Evolutionary conservation across 2,329 filamentous ascomycete species (phyloP).

Genomic region (Pezicula radicicola): DNA sequence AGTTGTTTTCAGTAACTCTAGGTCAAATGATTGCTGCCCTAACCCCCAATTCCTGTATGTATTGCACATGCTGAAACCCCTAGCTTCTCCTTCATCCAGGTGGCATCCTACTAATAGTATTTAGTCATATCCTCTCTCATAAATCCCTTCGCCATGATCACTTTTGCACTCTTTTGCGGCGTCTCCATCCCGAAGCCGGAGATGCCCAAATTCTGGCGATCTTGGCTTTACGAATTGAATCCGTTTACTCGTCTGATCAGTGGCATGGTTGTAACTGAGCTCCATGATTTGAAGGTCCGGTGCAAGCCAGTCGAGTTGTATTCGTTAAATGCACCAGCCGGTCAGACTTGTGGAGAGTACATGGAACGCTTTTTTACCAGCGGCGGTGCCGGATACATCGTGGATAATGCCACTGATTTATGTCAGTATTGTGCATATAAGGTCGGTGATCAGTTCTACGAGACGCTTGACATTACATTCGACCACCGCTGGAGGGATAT

Average conservation of each 20-base stretch:
- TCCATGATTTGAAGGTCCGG: conserved; percentile 61
- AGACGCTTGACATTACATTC: conserved; percentile 65
- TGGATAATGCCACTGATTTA: conserved; percentile 58
- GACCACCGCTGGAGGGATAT: conserved; percentile 75
- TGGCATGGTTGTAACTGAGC: conserved; percentile 77
- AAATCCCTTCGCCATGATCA: conserved; percentile 80
- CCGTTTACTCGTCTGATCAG: conserved; percentile 80
- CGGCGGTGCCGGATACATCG: conserved; percentile 71
- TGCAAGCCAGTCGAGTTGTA: conserved; percentile 64
- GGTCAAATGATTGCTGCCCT: conserved; percentile 74
- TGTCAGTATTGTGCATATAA: conserved; percentile 83
- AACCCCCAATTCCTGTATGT: conserved; percentile 63
- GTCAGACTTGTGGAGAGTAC: conserved; percentile 71
- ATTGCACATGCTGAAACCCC: too few relatives aligned
- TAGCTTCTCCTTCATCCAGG: too few relatives aligned
- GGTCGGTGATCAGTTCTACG: conserved; percentile 78
- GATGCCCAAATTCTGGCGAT: conserved; percentile 76
- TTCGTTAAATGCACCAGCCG: conserved; percentile 61
- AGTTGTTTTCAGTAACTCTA: conserved; percentile 79
- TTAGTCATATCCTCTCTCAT: conserved; percentile 69
- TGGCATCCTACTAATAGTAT: too few relatives aligned
- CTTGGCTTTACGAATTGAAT: conserved; percentile 79
- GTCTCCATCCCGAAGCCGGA: conserved; percentile 76
- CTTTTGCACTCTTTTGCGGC: conserved; percentile 83
- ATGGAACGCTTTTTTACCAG: conserved; percentile 66